Evolutionary conservation across 108 stramenopile genomes (phyloP).

Genomic region (Nannochloropsis oceanica): DNA sequence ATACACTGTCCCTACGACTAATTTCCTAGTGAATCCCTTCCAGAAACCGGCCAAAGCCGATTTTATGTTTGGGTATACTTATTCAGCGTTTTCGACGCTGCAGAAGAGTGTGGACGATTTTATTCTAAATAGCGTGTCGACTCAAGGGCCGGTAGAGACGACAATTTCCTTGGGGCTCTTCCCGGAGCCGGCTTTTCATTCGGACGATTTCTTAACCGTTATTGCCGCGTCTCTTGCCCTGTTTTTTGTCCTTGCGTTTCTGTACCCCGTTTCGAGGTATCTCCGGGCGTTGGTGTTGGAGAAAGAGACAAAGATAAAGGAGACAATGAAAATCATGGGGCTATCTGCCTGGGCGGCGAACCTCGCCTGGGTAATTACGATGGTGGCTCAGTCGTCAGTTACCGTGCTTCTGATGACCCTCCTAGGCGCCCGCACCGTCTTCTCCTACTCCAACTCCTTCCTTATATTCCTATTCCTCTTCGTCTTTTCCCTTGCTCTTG

Average conservation of each 20-base stretch:
- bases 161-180: conserved; percentile 30
- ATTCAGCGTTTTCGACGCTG: conserved; percentile 32
- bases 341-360: conserved; percentile 7
- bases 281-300: conserved; percentile 32
- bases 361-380: conserved; percentile 21
- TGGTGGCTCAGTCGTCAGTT: conserved; percentile 3
- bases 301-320: conserved; percentile 36
- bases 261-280: conserved; percentile 43
- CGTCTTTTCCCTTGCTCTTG: neutral
- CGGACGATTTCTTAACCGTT: conserved; percentile 36
- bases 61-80: conserved; percentile 34
- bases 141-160: neutral
- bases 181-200: conserved; percentile 27
- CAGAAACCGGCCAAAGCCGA: conserved; percentile 9
- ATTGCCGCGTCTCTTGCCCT: conserved; percentile 37
- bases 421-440: conserved; percentile 25
- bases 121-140: conserved; percentile 13
- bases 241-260: conserved; percentile 45
- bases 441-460: conserved; percentile 9
- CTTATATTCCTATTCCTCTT: conserved; percentile 31
- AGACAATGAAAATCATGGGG: conserved; percentile 44
- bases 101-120: conserved; percentile 30
- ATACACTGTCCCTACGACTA: neutral
- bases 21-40: neutral
- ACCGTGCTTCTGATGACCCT: conserved; percentile 2